Evolutionary conservation across 352 stramenopile genomes (phyloP).

Genomic region (Blastocystis sp.): DNA sequence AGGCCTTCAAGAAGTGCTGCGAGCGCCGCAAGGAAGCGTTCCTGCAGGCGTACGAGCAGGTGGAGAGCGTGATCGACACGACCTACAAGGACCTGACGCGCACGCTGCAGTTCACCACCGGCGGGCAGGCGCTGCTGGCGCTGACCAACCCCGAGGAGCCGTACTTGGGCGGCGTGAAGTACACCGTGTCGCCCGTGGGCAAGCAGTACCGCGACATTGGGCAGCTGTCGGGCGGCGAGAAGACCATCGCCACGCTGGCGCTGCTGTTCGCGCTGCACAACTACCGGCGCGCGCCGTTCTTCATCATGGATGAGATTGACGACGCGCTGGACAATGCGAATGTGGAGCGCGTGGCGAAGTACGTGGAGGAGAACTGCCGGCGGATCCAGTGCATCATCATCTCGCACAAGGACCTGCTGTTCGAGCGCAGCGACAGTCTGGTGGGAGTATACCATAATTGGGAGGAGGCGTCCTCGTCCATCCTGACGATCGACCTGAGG

Average conservation of each 20-base stretch:
- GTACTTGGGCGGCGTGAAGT: conserved; percentile 94
- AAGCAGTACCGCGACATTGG: conserved; percentile 97
- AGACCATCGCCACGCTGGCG: conserved; percentile 95
- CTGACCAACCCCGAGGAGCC: conserved; percentile 96
- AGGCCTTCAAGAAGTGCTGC: conserved; percentile 70
- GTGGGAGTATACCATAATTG: conserved; percentile 79
- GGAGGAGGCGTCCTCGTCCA: conserved; percentile 68
- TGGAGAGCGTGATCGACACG: conserved; percentile 85
- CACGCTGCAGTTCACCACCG: conserved; percentile 74
- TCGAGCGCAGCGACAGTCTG: conserved; percentile 86
- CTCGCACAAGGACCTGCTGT: conserved; percentile 95
- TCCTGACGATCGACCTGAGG: conserved; percentile 71
- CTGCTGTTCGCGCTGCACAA: conserved; percentile 97
- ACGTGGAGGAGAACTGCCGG: conserved; percentile 83
- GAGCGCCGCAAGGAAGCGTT: conserved; percentile 73
- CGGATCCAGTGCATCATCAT: conserved; percentile 96
- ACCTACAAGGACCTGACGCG: conserved; percentile 86
- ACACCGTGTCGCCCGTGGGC: conserved; percentile 98
- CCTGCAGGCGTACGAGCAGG: conserved; percentile 89
- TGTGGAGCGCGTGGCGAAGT: conserved; percentile 95
- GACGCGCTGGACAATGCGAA: conserved; percentile 98
- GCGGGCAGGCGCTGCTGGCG: conserved; percentile 73
- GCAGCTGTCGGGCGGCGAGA: conserved; percentile 95
- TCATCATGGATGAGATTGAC: conserved; percentile 99
- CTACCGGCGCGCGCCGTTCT: conserved; percentile 86